phyloP scores from a whole-genome alignment of 345 rosid genomes.

The Arabis alpina region DNA sequence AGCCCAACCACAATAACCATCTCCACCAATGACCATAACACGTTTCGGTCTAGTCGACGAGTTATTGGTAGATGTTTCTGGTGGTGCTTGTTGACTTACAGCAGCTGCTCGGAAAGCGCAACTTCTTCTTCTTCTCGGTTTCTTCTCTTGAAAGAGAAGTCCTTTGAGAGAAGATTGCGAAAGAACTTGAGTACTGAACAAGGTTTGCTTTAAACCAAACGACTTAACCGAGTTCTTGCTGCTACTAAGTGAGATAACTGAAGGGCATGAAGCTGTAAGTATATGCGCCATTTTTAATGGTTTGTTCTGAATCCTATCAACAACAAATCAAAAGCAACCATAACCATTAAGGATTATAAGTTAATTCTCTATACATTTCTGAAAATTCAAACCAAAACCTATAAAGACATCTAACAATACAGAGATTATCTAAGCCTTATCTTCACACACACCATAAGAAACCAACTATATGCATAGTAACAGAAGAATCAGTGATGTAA shows the following conservation, averaged over 20 bases:
- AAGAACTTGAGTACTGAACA: constrained; percentile 38
- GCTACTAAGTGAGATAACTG: constrained; percentile 47
- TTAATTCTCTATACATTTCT: background rate
- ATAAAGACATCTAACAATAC: background rate
- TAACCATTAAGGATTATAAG: background rate
- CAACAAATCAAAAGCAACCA: constrained; percentile 34
- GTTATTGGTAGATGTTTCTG: constrained; percentile 46
- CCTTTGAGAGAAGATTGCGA: constrained; percentile 44
- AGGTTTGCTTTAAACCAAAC: constrained; percentile 37
- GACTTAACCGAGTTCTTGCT: constrained; percentile 36
- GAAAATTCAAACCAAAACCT: background rate
- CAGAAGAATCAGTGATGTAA: constrained; percentile 1
- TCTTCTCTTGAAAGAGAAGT: constrained; percentile 45
- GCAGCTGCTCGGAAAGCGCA: constrained; percentile 53
- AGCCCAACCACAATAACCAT: constrained; percentile 99
- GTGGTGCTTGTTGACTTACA: constrained; percentile 57
- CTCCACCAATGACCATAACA: constrained; percentile 97
- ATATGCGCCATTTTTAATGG: constrained; percentile 61
- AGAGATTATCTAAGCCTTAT: background rate
- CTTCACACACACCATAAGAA: background rate
- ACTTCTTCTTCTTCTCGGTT: constrained; percentile 36
- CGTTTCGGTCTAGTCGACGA: constrained; percentile 59
- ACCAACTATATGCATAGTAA: constrained; percentile 2
- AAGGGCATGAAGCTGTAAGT: constrained; percentile 63
- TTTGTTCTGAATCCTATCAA: constrained; percentile 28